Base-by-base conservation (phyloP, 2,329 filamentous ascomycete genomes). In the Beauveria sp. region DNA sequence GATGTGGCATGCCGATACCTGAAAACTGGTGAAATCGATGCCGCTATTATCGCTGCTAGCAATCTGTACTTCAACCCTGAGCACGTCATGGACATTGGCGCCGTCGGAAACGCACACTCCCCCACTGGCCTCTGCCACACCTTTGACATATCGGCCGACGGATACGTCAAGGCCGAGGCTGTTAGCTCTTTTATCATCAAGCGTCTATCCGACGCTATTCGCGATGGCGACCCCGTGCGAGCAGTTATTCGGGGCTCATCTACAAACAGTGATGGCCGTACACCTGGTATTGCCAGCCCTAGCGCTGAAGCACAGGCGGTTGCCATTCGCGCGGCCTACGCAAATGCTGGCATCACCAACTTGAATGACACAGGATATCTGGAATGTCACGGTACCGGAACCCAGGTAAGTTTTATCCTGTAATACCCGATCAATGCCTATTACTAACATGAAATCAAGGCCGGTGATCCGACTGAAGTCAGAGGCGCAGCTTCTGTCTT, bases 161-260 rank as follows among this genome's bases (percentile, higher is more conserved):
- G 79, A 0, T 82, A 81, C 61, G 74, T 70, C 6, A 71, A 76
- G 18, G 78, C 75, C 1, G 80, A 82, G 62, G 79, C 77, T 1
- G 68, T 75, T 14, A 75, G 68, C 2, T 68, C 71, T 0, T 64
- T 82, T 0, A 66, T 81, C 0, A 60, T 83, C 3, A 83, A 82
- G 63, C 67, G 65, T 1, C 68, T 81, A 3, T 71, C 65, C n/a
- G 65, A 71, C 1, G 81, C 81, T 0, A 62, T 81, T 6, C 68
- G 58, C 1, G 58, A 60, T 8, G 58, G 58, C 20, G 58, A 60
- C 38, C 58, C 58, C 10, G 42, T 60, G 38, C 58, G 47, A 4
- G 58, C 58, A 7, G 47, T 60, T 14, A 52, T 60, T n/a, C 58
- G 58, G 5, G 47, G 58, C 22, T 43, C 47, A 16, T 50, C 58